A percentile compares a stretch with the other conserved stretches of the same genome.
Evolutionary conservation across 192 early-diverging fungal species (phyloP).

Genomic region (Pilaira anomala): DNA sequence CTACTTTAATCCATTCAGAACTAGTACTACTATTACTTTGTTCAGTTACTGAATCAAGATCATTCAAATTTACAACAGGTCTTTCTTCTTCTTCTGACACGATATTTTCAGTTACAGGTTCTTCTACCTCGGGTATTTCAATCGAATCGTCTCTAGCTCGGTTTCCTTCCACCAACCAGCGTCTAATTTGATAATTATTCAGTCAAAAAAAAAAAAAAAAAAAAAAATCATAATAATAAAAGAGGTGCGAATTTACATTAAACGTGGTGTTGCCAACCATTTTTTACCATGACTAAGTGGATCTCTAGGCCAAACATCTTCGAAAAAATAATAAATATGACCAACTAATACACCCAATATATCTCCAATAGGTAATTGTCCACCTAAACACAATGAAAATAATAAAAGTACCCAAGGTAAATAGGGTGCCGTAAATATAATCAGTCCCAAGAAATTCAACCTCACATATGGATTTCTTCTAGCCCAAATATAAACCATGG

Average conservation of each 20-base stretch:
- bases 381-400: constrained; percentile 80
- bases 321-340: constrained; percentile 94
- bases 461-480: constrained; percentile 86
- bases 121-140: constrained; percentile 6
- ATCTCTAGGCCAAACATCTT: constrained; percentile 87
- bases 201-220: background rate
- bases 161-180: constrained; percentile 24
- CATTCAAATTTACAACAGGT: background rate
- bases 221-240: background rate
- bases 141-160: constrained; percentile 4
- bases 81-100: background rate
- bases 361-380: constrained; percentile 75
- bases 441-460: constrained; percentile 88
- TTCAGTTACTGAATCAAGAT: too few relatives aligned
- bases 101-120: background rate
- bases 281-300: constrained; percentile 56
- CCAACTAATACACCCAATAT: constrained; percentile 82
- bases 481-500: constrained; percentile 97
- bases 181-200: too few relatives aligned
- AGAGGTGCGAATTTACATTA: constrained; percentile 40
- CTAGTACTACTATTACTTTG: too few relatives aligned
- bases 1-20: too few relatives aligned
- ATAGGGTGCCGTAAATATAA: constrained; percentile 88
- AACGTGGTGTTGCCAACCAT: constrained; percentile 50
- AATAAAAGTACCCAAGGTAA: constrained; percentile 89